These are phyloP conservation scores for Haematococcus sp. DNA, from an alignment of 139 green algal species.

Conservation along the genomic window DNA sequence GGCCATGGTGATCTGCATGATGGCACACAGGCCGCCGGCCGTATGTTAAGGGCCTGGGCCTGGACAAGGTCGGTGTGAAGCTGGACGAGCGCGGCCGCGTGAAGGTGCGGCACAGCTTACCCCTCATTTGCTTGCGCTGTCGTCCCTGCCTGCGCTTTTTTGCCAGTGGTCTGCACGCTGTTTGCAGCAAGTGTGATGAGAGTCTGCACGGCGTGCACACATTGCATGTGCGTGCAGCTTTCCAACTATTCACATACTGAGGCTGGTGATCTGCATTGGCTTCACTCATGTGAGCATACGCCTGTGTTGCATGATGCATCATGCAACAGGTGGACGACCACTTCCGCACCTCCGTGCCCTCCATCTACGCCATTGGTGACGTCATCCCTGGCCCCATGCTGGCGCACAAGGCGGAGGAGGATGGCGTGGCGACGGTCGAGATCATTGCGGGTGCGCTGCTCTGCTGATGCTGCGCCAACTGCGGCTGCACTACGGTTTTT, in stretches of 20 bases:
- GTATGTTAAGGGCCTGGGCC: constrained; percentile 71
- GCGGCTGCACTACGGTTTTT: not conserved
- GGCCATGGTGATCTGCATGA: not conserved
- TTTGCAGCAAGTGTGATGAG: too few relatives aligned
- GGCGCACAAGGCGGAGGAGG: constrained; percentile 99
- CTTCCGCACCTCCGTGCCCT: constrained; percentile 60
- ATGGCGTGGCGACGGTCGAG: constrained; percentile 95
- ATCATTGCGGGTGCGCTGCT: constrained; percentile 66
- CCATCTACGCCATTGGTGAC: constrained; percentile 93
- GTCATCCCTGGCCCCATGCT: constrained; percentile 95
- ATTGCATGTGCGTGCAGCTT: too few relatives aligned
- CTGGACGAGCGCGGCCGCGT: constrained; percentile 78
- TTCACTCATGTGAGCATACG: too few relatives aligned
- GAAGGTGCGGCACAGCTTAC: too few relatives aligned
- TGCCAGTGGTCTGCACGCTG: too few relatives aligned
- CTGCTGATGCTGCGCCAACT: not conserved
- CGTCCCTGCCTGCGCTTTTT: too few relatives aligned
- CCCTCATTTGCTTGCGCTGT: too few relatives aligned
- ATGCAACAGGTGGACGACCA: constrained; percentile 62
- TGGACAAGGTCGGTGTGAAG: constrained; percentile 85
- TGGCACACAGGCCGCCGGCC: constrained; percentile 62
- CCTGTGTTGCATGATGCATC: not conserved
- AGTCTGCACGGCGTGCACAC: too few relatives aligned
- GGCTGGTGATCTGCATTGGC: too few relatives aligned
- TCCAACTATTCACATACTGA: too few relatives aligned